Conservation (phyloP, 2,329 filamentous ascomycete species). For the Trichoderma sp. region DNA sequence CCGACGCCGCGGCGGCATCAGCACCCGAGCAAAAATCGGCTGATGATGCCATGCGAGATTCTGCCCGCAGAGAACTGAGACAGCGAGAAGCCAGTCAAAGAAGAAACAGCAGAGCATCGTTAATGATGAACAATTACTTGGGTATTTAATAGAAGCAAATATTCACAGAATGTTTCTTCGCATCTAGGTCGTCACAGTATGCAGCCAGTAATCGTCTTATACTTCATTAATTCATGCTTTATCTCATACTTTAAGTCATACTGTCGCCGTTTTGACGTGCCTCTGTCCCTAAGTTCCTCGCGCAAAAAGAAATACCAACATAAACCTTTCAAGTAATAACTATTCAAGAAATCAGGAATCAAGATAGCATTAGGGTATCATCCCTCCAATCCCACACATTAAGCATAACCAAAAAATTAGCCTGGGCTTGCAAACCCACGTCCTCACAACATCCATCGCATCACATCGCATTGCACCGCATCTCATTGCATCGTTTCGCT, state of each 20-base stretch:
- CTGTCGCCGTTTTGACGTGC: neutral
- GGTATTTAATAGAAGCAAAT: neutral
- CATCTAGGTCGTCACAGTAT: neutral
- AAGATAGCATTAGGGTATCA: constrained; percentile 24
- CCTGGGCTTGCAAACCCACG: neutral
- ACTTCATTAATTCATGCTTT: constrained; percentile 11
- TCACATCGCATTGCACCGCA: neutral
- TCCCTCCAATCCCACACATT: constrained; percentile 1
- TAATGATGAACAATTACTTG: neutral
- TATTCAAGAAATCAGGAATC: constrained; percentile 5
- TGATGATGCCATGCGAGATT: neutral
- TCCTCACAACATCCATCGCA: neutral
- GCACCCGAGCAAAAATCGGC: neutral
- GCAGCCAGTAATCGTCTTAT: neutral
- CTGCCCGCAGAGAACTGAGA: neutral
- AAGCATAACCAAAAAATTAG: neutral
- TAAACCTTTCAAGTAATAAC: neutral
- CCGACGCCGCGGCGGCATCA: neutral
- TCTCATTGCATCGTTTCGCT: neutral
- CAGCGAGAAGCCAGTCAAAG: neutral
- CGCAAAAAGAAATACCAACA: neutral
- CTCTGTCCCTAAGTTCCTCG: neutral
- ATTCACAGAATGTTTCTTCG: too few relatives aligned
- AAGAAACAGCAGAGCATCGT: neutral
- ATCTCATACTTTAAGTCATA: constrained; percentile 9